Evolutionary conservation across 1,284 basidiomycete species (phyloP), one percentile per base, ranked within the genome.

Genomic region (Ustilago vetiveriae): DNA sequence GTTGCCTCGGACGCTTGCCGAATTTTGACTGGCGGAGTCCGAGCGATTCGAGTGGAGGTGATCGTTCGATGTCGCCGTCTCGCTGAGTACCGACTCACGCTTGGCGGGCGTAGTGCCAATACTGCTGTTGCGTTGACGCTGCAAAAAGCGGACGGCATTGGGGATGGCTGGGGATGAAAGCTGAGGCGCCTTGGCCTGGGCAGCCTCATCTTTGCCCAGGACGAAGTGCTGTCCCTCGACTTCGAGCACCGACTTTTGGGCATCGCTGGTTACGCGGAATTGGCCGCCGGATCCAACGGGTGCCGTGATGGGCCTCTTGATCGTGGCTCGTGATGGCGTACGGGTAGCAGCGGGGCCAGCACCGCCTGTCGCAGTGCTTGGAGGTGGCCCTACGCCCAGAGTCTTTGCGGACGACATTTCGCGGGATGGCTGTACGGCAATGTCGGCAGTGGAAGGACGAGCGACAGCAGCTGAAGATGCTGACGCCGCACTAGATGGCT

Each of bases 191-290:
- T 50, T 55, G 22, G 40, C 24, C 9, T 50, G 62, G 35, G 10
- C 22, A 6, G 42, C 30, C 14, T 64, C 57, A 19, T 50, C 49
- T 26, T 59, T 52, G 44, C 44, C 67, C 6, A 72, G 16, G 3
- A 69, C 40, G 37, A 72, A 72, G 10, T 64, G 65, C 49, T 41
- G 47, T 4, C 70, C 70, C 24, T 72, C 70, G 3, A 72, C 49
- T 24, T 65, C 63, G 27, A 72, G 33, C 8, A 69, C 29, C n/a
- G 66, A 45, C 23, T 52, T 55, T 16, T 42, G 39, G 1, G 47
- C 57, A 27, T 51, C 45, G 45, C 45, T 46, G 13, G 37, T 37
- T 0, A 9, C 16, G 21, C 60, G 60, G 42, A 60, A 56, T 39
- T 56, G 60, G 26, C 48, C 60, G n/a, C 29, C 30, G 10, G 51